Conservation (phyloP, 2,329 filamentous ascomycete genomes). For the Apiospora malaysiana region DNA sequence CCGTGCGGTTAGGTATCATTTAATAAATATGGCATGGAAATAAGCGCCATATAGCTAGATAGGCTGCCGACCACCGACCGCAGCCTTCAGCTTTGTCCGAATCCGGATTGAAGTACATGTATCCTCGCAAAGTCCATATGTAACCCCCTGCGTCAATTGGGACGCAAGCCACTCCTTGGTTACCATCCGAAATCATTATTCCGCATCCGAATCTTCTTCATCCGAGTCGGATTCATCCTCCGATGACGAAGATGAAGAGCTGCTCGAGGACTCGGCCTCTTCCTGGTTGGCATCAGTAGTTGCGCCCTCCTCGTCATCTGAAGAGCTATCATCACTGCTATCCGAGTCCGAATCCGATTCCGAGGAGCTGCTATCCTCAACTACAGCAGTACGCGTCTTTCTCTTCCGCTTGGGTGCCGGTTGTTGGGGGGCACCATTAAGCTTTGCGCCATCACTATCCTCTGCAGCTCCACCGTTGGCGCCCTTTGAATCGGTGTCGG, state of each 20-base stretch:
- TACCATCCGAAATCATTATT: neutral
- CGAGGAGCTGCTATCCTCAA: conserved; percentile 48
- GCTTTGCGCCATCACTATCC: conserved; percentile 42
- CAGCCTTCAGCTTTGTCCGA: neutral
- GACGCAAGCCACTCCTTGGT: neutral
- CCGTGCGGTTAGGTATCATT: neutral
- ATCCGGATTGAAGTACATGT: neutral
- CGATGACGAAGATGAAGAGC: conserved; percentile 19
- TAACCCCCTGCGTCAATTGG: neutral
- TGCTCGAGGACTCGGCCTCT: conserved; percentile 3
- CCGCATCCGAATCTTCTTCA: conserved; percentile 4
- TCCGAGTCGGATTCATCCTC: conserved; percentile 8
- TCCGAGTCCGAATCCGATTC: conserved; percentile 44
- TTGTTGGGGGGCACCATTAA: conserved; percentile 51
- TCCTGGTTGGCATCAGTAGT: neutral
- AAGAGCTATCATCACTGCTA: conserved; percentile 36
- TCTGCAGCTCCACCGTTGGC: conserved; percentile 28
- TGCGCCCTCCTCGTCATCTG: conserved; percentile 38
- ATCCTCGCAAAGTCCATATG: neutral
- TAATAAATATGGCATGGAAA: neutral
- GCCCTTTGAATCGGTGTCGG: conserved; percentile 25
- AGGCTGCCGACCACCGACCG: neutral
- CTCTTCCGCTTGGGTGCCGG: conserved; percentile 53
- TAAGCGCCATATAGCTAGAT: neutral
- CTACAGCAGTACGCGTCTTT: conserved; percentile 56